Conservation (phyloP, 495 filamentous ascomycete genomes). For the Jackrogersella minutella region DNA sequence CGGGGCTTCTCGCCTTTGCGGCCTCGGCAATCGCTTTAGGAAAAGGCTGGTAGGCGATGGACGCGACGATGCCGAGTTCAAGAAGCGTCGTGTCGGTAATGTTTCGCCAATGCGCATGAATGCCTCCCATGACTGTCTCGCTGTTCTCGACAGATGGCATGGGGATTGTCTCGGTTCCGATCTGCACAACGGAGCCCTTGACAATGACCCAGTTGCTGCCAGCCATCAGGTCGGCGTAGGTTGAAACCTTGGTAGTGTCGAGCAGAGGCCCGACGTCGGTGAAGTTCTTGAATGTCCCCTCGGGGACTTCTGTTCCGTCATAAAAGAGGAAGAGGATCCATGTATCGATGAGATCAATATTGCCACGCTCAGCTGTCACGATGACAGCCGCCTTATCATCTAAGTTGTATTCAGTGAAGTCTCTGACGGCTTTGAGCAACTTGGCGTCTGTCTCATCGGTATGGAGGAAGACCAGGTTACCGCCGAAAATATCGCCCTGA, state of each 20-base stretch:
- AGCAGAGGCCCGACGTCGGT: slow-evolving; percentile 44
- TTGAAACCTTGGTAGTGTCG: slow-evolving; percentile 35
- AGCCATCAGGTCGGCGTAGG: slow-evolving; percentile 40
- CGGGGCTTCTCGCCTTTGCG: slow-evolving; percentile 56
- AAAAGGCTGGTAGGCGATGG: slow-evolving; percentile 63
- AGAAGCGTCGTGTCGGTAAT: slow-evolving; percentile 47
- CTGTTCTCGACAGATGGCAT: slow-evolving; percentile 52
- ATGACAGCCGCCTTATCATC: slow-evolving; percentile 63
- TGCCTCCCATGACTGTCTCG: slow-evolving; percentile 53
- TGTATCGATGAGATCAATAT: slow-evolving; percentile 54
- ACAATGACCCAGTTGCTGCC: slow-evolving; percentile 47
- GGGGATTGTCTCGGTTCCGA: slow-evolving; percentile 62
- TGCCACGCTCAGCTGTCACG: slow-evolving; percentile 59
- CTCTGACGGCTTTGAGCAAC: slow-evolving; percentile 57
- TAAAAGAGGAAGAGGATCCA: slow-evolving; percentile 72
- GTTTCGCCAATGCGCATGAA: slow-evolving; percentile 60
- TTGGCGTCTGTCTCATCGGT: slow-evolving; percentile 49
- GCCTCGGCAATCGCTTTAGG: slow-evolving; percentile 57
- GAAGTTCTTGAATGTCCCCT: slow-evolving; percentile 64
- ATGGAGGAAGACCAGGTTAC: slow-evolving; percentile 58
- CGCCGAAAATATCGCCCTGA: slow-evolving; percentile 62
- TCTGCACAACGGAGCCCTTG: slow-evolving; percentile 46
- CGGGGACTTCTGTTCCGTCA: slow-evolving; percentile 61
- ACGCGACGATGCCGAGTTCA: slow-evolving; percentile 56
- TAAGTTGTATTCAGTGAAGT: slow-evolving; percentile 60